Evolutionary conservation across 1,284 basidiomycete genomes (phyloP), one percentile per base, ranked within the genome.

Genomic region (Athelia sp.): DNA sequence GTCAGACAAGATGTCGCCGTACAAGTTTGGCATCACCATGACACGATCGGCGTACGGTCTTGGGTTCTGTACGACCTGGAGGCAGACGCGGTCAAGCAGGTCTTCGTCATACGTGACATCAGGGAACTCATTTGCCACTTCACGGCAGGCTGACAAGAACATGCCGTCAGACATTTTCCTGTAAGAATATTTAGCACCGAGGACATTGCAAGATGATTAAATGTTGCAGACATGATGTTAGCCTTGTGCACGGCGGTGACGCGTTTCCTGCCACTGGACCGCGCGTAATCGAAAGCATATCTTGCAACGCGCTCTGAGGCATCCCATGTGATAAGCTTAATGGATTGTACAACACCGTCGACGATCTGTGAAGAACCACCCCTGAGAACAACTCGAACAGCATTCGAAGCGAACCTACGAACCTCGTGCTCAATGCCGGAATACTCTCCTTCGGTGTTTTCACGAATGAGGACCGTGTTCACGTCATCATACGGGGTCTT

Each of bases 81-180:
- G 79, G 75, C 97, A 99, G 57, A 91, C 95, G 59, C 97, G 88
- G 72, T 99, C 97, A 56, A 99, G 79, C 45, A 99, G 79, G 71
- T 99, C 97, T 72, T 99, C 97, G 68, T 98, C 95, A 70, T 99
- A 99, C 35, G 76, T 73, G 62, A 99, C 86, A 55, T 90, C 83
- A 34, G 97, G 97, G 81, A 90, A 99, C 55, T 95, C 94, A 70
- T 97, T 94, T 24, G 96, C 90, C 35, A 99, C 93, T 63, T 93
- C 89, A 56, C 97, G 90, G 73, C 96, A 99, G 40, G 97, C 97
- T 50, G 91, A 90, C 68, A 99, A 76, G 81, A 99, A 99, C 94
- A 99, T 98, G 59, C 97, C 97, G 69, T 99, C 97, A 21, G 95
- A 98, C 90, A 98, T 93, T 84, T 98, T 98, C 92, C 88, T 91